Evolutionary conservation across 352 stramenopile species (phyloP), one percentile per base, ranked within the genome.

Genomic region (Phytophthora agathidicida): DNA sequence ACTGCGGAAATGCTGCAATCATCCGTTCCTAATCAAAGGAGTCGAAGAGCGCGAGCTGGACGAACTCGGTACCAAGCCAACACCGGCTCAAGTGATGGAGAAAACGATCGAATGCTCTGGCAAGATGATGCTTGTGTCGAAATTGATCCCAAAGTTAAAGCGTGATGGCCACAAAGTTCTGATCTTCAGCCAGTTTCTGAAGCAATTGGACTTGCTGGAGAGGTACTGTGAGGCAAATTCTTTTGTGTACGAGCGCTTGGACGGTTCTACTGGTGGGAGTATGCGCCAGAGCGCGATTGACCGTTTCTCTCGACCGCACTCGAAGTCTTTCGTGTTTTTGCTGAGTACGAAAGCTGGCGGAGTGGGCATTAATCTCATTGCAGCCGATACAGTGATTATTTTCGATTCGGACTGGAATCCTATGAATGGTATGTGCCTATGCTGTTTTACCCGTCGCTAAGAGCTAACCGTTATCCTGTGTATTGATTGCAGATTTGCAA

Each of bases 331-430:
- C 59, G 89, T 99, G 46, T 99, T 99, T 86, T 73, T 99, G 38
- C 75, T 99, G 11, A 98, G 83, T 52, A 99, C 98, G 3, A 92
- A 98, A 53, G 98, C 97, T n/a, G 98, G 98, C 49, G 98, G 98
- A 61, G 93, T 99, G 1, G 96, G 97, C 22, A 98, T 99, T 68
- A 99, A 99, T 60, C 76, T 99, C 11, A 99, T 98, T 37, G 96
- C 96, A 46, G 97, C 97, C 17, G 97, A 99, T 75, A 99, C 96
- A 13, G 97, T 99, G 9, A 99, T 99, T 62, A 99, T 99, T 58
- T 99, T 98, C 68, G 93, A 99, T 64, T 98, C 87, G 45, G 98
- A 99, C 71, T 99, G 97, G 97, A 99, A 99, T 71, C 97, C 97
- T n/a, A 97, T 99, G 70, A 96, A 96, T 49, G 88, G n/a, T n/a